Conservation (phyloP, 2,329 filamentous ascomycete genomes). For the Blastomyces percursus region DNA sequence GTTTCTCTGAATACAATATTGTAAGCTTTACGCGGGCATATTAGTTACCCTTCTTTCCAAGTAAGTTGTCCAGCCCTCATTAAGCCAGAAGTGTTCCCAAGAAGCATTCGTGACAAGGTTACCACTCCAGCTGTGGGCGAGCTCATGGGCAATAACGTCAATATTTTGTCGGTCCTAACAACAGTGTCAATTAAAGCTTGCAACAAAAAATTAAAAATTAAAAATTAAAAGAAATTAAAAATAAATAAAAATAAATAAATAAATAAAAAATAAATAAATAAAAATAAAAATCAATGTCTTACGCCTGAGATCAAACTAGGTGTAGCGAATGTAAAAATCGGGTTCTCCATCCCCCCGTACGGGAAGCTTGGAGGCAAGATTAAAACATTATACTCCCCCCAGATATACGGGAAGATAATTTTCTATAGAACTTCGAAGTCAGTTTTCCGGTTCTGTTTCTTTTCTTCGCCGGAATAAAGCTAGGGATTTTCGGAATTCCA, state of each 20-base stretch:
- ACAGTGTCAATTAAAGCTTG: neutral
- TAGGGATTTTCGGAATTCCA: neutral
- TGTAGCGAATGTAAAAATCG: slow-evolving; percentile 88
- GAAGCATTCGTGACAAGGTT: slow-evolving; percentile 52
- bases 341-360: slow-evolving; percentile 77
- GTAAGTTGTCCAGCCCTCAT: slow-evolving; percentile 87
- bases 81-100: slow-evolving; percentile 49
- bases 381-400: slow-evolving; percentile 91
- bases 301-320: slow-evolving; percentile 82
- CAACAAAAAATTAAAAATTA: too few species aligned
- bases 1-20: slow-evolving; percentile 6
- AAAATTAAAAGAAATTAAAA: too few species aligned
- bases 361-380: slow-evolving; percentile 84
- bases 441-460: slow-evolving; percentile 4
- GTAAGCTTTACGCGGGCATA: neutral
- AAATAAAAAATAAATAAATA: neutral
- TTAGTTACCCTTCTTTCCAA: slow-evolving; percentile 60
- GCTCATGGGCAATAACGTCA: slow-evolving; percentile 87
- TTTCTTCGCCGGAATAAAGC: neutral
- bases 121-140: slow-evolving; percentile 71
- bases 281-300: neutral
- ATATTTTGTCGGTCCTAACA: slow-evolving; percentile 69
- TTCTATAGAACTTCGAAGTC: slow-evolving; percentile 28
- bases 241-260: too few species aligned
- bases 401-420: slow-evolving; percentile 75